Base-by-base conservation (phyloP, 1,284 basidiomycete species). In the Xanthoconium separans region DNA sequence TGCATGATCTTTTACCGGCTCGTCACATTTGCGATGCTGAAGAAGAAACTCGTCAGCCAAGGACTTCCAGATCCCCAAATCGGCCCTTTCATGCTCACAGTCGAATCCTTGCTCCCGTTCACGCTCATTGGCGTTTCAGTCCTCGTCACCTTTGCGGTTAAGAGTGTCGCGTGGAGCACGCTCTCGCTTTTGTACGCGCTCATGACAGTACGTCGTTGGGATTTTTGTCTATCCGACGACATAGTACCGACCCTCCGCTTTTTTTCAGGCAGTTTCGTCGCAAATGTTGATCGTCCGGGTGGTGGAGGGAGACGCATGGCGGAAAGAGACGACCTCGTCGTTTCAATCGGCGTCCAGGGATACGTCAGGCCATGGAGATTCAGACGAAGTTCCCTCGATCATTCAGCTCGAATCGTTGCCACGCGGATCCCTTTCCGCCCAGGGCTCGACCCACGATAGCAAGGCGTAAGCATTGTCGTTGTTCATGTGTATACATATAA, bases 1-100 rank as follows among this genome's bases (percentile, higher is more conserved):
- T 42, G 24, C 18, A 50, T 61, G 33, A 53, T 62, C 10, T 50
- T 51, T 24, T 50, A 39, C n/a, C 50, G 58, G 31, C 29, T 50
- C n/a, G n/a, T 49, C 24, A n/a, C n/a, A 3, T 47, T 43, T 10
- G 42, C 16, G 10, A 29, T 10, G 18, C 10, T 2, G 4, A 15
- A 12, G 12, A 16, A 24, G 33, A 34, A 34, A 34, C 33, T 15
- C 13, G 13, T 34, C 16, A 15, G 33, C 13, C 31, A 4, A 15
- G 33, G 6, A 15, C 33, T 15, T 7, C 6, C 33, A 34, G 33
- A 13, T 15, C 33, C 33, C 33, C 33, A 34, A 6, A 7, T 34
- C 33, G 16, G 13, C 15, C 7, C 13, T 7, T 13, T 2, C 33
- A 34, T 34, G 33, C 16, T 34, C 33, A 2, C 16, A 2, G 33